Evolutionary conservation across 1,139 yeast species (phyloP).

Genomic region (Sugiyamaella xylanicola): DNA sequence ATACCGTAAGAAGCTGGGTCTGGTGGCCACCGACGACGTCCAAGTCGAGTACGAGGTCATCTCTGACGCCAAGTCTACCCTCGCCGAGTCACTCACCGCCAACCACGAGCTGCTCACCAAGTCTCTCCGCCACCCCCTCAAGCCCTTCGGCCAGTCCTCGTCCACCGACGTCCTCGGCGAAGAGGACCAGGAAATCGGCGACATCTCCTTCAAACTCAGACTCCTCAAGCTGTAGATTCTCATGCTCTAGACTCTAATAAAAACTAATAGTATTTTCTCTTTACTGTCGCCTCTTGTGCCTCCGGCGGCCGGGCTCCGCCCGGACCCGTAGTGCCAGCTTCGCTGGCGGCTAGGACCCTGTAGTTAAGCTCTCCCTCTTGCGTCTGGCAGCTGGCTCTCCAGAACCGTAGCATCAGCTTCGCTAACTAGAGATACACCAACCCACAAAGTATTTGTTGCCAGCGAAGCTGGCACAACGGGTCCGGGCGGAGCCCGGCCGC

Average conservation of each 20-base stretch:
- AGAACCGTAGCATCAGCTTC: not conserved
- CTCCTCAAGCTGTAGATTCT: constrained; percentile 55
- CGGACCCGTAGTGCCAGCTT: constrained; percentile 11
- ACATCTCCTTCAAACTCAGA: constrained; percentile 78
- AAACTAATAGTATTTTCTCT: not conserved
- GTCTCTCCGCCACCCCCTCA: constrained; percentile 64
- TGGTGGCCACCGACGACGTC: constrained; percentile 94
- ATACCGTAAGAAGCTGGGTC: constrained; percentile 93
- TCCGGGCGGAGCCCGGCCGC: not conserved
- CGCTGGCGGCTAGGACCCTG: constrained; percentile 3
- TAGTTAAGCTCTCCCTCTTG: too few relatives aligned
- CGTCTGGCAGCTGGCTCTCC: not conserved
- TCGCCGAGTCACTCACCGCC: constrained; percentile 61
- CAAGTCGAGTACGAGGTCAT: constrained; percentile 74
- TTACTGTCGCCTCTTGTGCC: not conserved
- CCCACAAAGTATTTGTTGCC: not conserved
- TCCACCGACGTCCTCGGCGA: constrained; percentile 62
- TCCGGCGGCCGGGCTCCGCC: constrained; percentile 16
- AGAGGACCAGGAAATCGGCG: constrained; percentile 89
- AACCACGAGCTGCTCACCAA: constrained; percentile 73
- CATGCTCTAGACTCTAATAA: not conserved
- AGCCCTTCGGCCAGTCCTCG: constrained; percentile 29
- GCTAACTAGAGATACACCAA: too few relatives aligned
- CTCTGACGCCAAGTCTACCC: constrained; percentile 61
- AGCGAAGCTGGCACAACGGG: not conserved